Conservation (phyloP, 176 grass and related monocot species). For the Carex parvula region DNA sequence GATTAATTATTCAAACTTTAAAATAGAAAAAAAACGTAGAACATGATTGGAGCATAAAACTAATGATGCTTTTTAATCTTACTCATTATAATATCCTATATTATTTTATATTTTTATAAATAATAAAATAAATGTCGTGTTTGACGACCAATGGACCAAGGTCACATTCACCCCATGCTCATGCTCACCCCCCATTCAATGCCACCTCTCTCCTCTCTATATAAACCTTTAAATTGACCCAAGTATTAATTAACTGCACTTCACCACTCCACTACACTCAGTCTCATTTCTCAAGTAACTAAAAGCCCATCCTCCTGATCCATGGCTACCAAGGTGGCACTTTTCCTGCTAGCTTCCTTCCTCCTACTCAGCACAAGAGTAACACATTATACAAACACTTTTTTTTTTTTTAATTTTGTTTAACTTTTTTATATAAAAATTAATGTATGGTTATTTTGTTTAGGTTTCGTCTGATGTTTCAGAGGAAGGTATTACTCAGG, state of each 20-base stretch:
- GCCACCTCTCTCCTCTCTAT: conserved; percentile 19
- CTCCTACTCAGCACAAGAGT: conserved; percentile 31
- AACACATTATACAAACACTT: neutral
- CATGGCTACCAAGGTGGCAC: conserved; percentile 33
- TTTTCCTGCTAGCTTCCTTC: conserved; percentile 32
- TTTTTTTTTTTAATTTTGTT: neutral
- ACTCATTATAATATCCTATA: too few relatives aligned
- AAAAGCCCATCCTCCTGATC: neutral
- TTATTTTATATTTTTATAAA: too few relatives aligned
- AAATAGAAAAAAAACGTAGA: too few relatives aligned
- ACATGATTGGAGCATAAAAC: too few relatives aligned
- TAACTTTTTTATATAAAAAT: neutral
- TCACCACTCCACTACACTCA: neutral
- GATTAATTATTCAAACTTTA: too few relatives aligned
- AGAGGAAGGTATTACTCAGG: conserved; percentile 9
- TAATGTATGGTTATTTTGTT: neutral
- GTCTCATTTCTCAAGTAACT: neutral
- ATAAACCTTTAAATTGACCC: conserved; percentile 15
- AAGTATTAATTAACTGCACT: neutral
- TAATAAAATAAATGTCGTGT: neutral
- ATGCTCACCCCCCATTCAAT: neutral
- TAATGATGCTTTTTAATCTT: too few relatives aligned
- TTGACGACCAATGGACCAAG: conserved; percentile 15
- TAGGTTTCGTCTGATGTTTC: conserved; percentile 29
- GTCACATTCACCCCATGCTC: conserved; percentile 7